Percentiles rank a stretch among this genome's conserved stretches.
phyloP scores from a whole-genome alignment of 768 basidiomycete species.

The Multifurca ochricompacta region DNA sequence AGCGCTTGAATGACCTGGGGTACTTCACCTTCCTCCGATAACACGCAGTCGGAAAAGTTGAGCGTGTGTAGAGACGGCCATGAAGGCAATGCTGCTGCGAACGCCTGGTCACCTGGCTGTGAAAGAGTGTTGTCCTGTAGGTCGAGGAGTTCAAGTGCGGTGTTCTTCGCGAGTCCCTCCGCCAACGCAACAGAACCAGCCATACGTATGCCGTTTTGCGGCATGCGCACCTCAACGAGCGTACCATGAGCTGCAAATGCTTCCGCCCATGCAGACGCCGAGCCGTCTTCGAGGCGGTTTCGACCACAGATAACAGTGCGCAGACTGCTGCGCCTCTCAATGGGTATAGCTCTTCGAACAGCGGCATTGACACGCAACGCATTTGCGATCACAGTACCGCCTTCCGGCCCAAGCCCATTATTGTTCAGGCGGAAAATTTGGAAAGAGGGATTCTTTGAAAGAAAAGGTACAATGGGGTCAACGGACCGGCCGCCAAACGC shows the following conservation, averaged over 20 bases:
- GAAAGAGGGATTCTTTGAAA: constrained; percentile 74
- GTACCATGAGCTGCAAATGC: constrained; percentile 82
- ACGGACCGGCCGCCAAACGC: constrained; percentile 95
- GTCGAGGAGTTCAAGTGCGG: constrained; percentile 68
- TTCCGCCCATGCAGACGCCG: constrained; percentile 73
- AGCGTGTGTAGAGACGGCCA: constrained; percentile 73
- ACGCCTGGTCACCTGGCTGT: constrained; percentile 44
- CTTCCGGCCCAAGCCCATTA: constrained; percentile 90
- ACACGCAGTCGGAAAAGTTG: constrained; percentile 87
- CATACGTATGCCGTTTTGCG: constrained; percentile 97
- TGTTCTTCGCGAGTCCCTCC: constrained; percentile 59
- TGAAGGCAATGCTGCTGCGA: constrained; percentile 53
- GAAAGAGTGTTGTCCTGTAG: constrained; percentile 88
- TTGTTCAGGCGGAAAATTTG: constrained; percentile 88
- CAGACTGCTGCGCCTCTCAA: constrained; percentile 64
- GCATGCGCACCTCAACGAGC: constrained; percentile 81
- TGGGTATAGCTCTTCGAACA: constrained; percentile 40
- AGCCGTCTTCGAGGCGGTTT: constrained; percentile 92
- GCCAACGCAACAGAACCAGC: constrained; percentile 80
- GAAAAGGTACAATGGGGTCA: constrained; percentile 87
- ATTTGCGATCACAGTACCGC: constrained; percentile 76
- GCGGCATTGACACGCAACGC: constrained; percentile 74
- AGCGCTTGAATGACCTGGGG: constrained; percentile 57
- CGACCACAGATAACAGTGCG: constrained; percentile 84
- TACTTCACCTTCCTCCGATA: constrained; percentile 75